Conservation (phyloP, 441 rosid species). For the Populus hybrid region DNA sequence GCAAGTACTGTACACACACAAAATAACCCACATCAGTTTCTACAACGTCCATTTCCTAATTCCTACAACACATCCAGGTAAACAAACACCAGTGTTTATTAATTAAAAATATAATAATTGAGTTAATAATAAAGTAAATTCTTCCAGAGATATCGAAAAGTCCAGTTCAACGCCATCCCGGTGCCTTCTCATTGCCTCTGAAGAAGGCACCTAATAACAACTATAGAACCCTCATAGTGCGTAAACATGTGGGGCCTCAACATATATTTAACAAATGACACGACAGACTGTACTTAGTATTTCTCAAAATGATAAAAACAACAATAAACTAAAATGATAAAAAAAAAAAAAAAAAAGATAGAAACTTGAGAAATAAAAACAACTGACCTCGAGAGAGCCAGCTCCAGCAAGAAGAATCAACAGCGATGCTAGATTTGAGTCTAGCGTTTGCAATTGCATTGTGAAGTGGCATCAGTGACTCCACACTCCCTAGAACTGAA, state of each 20-base stretch:
- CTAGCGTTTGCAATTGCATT: slow-evolving; percentile 81
- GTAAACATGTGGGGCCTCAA: neutral
- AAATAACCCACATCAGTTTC: neutral
- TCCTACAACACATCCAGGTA: neutral
- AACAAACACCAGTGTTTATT: neutral
- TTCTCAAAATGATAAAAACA: neutral
- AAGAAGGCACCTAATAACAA: neutral
- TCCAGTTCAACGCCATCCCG: neutral
- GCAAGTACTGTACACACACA: neutral
- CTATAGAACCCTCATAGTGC: neutral
- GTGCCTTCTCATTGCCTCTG: neutral
- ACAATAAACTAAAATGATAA: neutral
- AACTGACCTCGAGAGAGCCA: slow-evolving; percentile 73
- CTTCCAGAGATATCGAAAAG: neutral
- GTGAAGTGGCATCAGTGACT: slow-evolving; percentile 79
- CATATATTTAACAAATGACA: neutral
- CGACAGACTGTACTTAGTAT: neutral
- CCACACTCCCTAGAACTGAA: slow-evolving; percentile 61
- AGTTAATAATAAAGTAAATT: too few relatives aligned
- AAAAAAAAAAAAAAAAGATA: neutral
- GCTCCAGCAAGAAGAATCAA: slow-evolving; percentile 92
- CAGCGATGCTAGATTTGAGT: slow-evolving; percentile 70
- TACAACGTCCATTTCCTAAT: neutral
- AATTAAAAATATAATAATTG: too few relatives aligned
- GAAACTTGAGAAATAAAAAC: neutral